Evolutionary conservation across 352 stramenopile genomes (phyloP).

Genomic region (Phytophthora citrophthora): DNA sequence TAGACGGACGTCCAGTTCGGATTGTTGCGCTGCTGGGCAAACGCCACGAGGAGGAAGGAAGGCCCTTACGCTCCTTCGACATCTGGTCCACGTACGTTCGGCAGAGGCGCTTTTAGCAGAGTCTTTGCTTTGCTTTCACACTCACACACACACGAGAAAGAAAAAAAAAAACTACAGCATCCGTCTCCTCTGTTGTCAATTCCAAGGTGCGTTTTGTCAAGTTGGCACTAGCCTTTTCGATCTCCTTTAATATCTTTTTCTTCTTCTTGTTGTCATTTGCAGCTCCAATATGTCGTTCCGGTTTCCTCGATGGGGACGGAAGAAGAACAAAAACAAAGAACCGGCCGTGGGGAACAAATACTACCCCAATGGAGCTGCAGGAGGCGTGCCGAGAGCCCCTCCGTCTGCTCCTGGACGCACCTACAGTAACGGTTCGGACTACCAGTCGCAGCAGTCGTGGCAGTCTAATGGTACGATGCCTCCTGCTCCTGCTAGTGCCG

Average conservation of each 20-base stretch:
- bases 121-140: conserved; percentile 9
- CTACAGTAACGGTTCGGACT: conserved; percentile 51
- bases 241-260: too few species aligned
- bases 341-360: conserved; percentile 47
- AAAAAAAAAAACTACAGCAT: neutral
- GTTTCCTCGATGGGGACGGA: conserved; percentile 75
- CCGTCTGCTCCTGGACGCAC: conserved; percentile 52
- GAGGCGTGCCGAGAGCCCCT: conserved; percentile 34
- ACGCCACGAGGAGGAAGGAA: conserved; percentile 18
- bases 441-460: conserved; percentile 39
- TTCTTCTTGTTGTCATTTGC: too few species aligned
- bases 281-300: conserved; percentile 61
- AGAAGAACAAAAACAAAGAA: conserved; percentile 72
- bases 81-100: conserved; percentile 6
- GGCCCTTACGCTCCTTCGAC: conserved; percentile 14
- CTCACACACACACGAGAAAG: conserved; percentile 7
- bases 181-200: conserved; percentile 2
- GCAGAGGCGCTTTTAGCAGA: conserved; percentile 7
- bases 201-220: conserved; percentile 3
- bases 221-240: too few species aligned
- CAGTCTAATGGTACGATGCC: conserved; percentile 28
- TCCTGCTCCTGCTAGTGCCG: conserved; percentile 21
- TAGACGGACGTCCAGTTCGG: conserved; percentile 46
- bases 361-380: conserved; percentile 26
- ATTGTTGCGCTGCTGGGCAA: conserved; percentile 38